Base-by-base conservation (phyloP, 495 filamentous ascomycete species). In the Daldinia caldariorum region DNA sequence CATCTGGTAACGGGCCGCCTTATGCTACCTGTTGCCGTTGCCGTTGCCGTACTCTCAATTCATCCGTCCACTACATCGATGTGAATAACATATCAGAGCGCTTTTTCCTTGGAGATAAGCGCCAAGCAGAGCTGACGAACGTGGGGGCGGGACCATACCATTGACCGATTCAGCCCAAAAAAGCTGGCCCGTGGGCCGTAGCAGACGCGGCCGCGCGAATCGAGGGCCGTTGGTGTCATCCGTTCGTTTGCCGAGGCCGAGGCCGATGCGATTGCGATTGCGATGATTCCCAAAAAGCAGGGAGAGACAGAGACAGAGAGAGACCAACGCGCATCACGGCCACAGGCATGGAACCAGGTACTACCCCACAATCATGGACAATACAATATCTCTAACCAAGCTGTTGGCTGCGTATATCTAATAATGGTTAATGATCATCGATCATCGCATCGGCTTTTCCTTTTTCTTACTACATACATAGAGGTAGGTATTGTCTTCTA, bases 331-430 rank as follows among this genome's bases (percentile, higher is more conserved):
- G 61, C 55, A 69, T n/a, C 55, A 53, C 2, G 34, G 6, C 9
- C 34, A 35, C 34, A 26, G 26, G 1, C 26, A 26, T 3, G 3
- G 26, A 26, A 1, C 26, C 26, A 26, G 56, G 26, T 60, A 41
- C 35, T 54, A 71, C 68, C 62, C 68, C 68, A 71, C 68, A 71
- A 47, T 71, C 57, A 31, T 58, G 56, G 50, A 66, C 58, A 35
- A 35, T 34, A 34, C 32, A 34, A 51, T 41, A 53, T 53, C 41
- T 49, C 39, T 20, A 39, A 26, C 12, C 8, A 51, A 18, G 45
- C 61, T 26, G 61, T 37, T 26, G 32, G 55, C 47, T 45, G 55
- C 67, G 67, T 58, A 26, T 26, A 26, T 26, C 26, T 26, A 26
- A 26, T 26, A 64, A 69, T 56, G 54, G 56, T 47, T 4, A 22